Evolutionary conservation across 2,329 filamentous ascomycete genomes (phyloP).

Genomic region (Colletotrichum spinosum): DNA sequence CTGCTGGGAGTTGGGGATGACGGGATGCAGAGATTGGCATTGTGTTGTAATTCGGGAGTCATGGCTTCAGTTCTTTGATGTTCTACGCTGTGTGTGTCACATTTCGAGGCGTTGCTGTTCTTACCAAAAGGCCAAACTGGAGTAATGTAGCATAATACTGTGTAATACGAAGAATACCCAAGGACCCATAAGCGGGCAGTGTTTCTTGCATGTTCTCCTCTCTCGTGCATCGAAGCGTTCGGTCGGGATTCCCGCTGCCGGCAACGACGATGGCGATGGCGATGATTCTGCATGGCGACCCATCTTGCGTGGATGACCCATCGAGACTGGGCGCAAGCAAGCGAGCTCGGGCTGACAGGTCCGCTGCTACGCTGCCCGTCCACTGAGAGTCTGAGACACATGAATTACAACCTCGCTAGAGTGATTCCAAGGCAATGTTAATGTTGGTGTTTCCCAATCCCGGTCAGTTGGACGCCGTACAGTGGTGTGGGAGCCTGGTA

Average conservation of each 20-base stretch:
- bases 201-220: constrained; percentile 23
- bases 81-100: no score
- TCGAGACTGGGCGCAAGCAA: constrained; percentile 20
- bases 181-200: constrained; percentile 14
- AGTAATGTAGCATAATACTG: neutral
- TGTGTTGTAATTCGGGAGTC: neutral
- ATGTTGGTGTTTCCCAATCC: neutral
- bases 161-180: neutral
- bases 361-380: neutral
- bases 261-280: neutral
- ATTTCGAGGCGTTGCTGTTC: no score
- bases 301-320: constrained; percentile 27
- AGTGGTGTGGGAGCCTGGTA: no score
- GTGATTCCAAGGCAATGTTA: neutral
- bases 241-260: constrained; percentile 24
- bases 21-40: neutral
- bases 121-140: neutral
- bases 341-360: constrained; percentile 9
- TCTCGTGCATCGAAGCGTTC: constrained; percentile 15
- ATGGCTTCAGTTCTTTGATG: no score
- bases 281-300: constrained; percentile 24
- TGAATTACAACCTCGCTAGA: constrained; percentile 8
- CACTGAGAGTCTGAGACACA: neutral
- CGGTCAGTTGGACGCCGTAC: no score
- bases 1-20: neutral